Percentiles rank a stretch among this genome's conserved stretches.
phyloP scores from a whole-genome alignment of 2,329 filamentous ascomycete genomes.

The Stromatinia cepivora region DNA sequence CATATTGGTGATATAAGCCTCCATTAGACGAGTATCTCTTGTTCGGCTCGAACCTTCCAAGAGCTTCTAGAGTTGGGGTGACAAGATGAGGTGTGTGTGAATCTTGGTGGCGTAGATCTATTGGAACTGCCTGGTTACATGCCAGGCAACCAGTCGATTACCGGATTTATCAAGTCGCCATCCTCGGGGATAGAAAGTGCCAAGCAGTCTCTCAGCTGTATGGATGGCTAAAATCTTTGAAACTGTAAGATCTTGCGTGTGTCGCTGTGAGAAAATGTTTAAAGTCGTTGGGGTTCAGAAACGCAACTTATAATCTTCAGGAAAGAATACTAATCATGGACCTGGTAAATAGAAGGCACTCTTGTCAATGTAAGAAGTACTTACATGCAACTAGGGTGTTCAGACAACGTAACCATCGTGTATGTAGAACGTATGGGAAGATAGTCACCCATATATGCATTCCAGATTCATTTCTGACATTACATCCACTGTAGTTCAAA shows the following conservation, averaged over 20 bases:
- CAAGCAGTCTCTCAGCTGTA: no score
- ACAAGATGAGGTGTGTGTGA: no score
- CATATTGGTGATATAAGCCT: no score
- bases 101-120: no score
- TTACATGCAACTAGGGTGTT: not conserved
- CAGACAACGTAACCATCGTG: not conserved
- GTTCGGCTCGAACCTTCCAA: no score
- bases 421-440: not conserved
- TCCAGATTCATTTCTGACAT: conserved; percentile 20
- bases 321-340: not conserved
- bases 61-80: no score
- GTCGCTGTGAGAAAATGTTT: not conserved
- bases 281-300: not conserved
- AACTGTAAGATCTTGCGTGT: not conserved
- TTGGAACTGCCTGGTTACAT: no score
- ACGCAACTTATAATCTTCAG: no score
- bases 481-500: conserved; percentile 11
- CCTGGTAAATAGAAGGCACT: not conserved
- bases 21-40: no score
- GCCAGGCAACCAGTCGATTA: no score
- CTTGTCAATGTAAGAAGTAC: not conserved
- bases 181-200: no score
- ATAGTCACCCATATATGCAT: conserved; percentile 8
- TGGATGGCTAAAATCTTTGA: not conserved
- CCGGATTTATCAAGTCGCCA: no score